Conservation (phyloP, 768 basidiomycete species). For the Kockovaella imperatae region DNA sequence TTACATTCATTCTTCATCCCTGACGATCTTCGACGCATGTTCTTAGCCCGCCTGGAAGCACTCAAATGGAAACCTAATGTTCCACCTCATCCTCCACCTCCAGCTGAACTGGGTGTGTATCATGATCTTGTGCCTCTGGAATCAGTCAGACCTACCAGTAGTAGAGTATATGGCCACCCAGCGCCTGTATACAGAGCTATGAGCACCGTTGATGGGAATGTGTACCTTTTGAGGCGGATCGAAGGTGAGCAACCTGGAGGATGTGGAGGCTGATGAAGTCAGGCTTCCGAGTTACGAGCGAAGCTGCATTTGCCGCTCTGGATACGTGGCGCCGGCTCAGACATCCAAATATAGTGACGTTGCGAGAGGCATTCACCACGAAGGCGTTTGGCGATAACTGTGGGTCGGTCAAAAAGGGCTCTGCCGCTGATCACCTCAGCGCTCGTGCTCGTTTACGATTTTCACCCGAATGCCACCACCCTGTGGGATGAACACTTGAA, state of each 20-base stretch:
- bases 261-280: not conserved
- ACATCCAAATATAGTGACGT: conserved; percentile 75
- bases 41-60: conserved; percentile 42
- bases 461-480: conserved; percentile 73
- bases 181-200: conserved; percentile 77
- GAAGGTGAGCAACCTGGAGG: conserved; percentile 59
- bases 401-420: no score
- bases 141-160: conserved; percentile 49
- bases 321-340: conserved; percentile 76
- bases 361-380: conserved; percentile 92
- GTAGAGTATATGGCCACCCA: conserved; percentile 72
- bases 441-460: conserved; percentile 83
- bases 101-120: conserved; percentile 83
- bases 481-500: conserved; percentile 69
- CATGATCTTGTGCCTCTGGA: conserved; percentile 77
- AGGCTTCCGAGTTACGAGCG: conserved; percentile 79
- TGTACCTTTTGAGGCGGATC: conserved; percentile 71
- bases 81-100: conserved; percentile 47
- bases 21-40: conserved; percentile 51
- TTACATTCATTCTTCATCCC: conserved; percentile 67
- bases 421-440: conserved; percentile 49
- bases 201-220: conserved; percentile 63
- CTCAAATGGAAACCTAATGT: conserved; percentile 17
- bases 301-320: conserved; percentile 69
- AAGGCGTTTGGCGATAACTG: conserved; percentile 86